Base-by-base conservation (phyloP, 352 stramenopile genomes). In the Phytophthora idaei region DNA sequence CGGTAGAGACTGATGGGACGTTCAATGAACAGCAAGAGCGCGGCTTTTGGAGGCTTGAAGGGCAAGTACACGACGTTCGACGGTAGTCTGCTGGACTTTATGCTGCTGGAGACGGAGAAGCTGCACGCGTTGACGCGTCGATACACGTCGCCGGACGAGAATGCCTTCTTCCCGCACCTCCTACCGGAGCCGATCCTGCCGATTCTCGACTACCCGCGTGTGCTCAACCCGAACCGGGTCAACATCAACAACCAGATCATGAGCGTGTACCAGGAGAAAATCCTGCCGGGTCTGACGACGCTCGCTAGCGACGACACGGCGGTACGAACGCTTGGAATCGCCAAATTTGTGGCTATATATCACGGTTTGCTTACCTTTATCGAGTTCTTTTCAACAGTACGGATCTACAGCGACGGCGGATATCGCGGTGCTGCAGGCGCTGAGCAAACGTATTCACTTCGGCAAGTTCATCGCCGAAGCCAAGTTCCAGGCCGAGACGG, bases 181-280 rank as follows among this genome's bases (percentile, higher is more conserved):
- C 69, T 99, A 27, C 95, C 94, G 7, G 81, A 92, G 50, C 87
- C 96, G 4, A 97, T 98, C 34, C 74, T 99, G 36, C 89, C 94
- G 12, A 87, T 85, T 25, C 76, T 99, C 36, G 78, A 97, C 41
- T 99, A 98, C 76, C 95, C 97, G 28, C 71, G 92, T 25, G 81
- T 99, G 8, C 85, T 99, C 31, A 90, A 94, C 58, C 92, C 95
- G 31, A 98, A 98, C 68, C 75, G 89, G 52, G 95, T 99, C 72
- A 99, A 99, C 84, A 98, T 99, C 68, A 99, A 99, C 76, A 81
- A 95, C 69, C 90, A 98, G 66, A 92, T 99, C 64, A 94, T 99
- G 71, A 89, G 89, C 66, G 96, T 98, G 59, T 99, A 99, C 77
- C 75, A 98, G 25, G 81, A 98, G 31, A 93, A 98, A 52, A 96